A percentile compares a stretch with the other conserved stretches of the same genome.
These are phyloP conservation scores for Picea glauca DNA, from an alignment of 75 land plant genomes.

Conservation along the genomic window DNA sequence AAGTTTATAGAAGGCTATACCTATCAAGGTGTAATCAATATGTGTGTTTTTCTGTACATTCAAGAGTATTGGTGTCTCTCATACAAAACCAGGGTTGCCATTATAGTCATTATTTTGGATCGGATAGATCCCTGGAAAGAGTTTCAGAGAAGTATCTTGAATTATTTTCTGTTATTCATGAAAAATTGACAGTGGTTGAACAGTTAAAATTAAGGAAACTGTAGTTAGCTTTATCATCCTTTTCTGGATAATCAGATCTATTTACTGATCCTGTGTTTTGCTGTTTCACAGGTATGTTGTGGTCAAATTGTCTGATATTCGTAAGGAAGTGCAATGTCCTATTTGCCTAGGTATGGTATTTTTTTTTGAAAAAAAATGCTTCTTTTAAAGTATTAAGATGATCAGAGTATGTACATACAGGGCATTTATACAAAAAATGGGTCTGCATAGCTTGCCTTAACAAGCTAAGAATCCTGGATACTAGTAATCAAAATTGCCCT, in stretches of 20 bases:
- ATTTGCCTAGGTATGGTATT: slow-evolving; percentile 49
- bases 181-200: neutral
- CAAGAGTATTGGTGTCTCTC: neutral
- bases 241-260: neutral
- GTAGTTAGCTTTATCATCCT: neutral
- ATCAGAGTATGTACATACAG: too few species aligned
- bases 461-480: too few species aligned
- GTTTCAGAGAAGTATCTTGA: neutral
- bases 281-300: slow-evolving; percentile 29
- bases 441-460: too few species aligned
- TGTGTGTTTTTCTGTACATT: neutral
- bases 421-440: too few species aligned
- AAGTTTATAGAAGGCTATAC: neutral
- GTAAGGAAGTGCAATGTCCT: slow-evolving; percentile 66
- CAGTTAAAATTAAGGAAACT: neutral
- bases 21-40: neutral
- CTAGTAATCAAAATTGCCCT: too few species aligned
- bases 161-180: neutral
- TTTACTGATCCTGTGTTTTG: neutral
- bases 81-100: neutral
- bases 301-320: slow-evolving; percentile 42
- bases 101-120: neutral
- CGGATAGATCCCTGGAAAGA: neutral
- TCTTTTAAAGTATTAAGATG: neutral
- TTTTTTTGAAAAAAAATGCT: neutral